Base-by-base conservation (phyloP, 768 basidiomycete species). In the Psilocybe azurescens region DNA sequence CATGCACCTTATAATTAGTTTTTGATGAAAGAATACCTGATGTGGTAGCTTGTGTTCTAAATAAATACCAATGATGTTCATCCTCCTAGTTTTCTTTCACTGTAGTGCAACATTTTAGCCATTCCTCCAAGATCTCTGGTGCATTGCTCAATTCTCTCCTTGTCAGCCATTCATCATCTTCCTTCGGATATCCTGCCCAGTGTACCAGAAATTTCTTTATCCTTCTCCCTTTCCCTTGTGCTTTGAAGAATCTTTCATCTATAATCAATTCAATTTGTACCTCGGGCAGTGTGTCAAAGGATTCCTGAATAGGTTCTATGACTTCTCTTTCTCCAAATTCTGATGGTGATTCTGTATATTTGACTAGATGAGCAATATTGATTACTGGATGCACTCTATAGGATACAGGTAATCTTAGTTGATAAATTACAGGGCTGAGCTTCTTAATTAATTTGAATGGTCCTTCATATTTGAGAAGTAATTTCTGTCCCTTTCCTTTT, bases 201-300 rank as follows among this genome's bases (percentile, higher is more conserved):
- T 53, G 38, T 2, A 56, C 60, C 13, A 30, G 9, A 44, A 30
- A 61, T 16, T 38, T 29, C 30, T 18, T 3, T 46, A 39, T 5
- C 39, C 36, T 41, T 39, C 59, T 56, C 11, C 16, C 24, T 56
- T 61, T 52, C 28, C 1, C 46, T 33, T 2, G 16, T 49, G 16
- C 36, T 38, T 38, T 38, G 36, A 38, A 38, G 13, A 28, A 47
- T 38, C 62, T 39, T 55, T 73, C 62, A 16, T 57, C 70, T 0
- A 73, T n/a, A 39, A 74, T 72, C 3, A 16, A 18, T 49, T 73
- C 69, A 6, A 75, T 60, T 44, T 74, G 69, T 10, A 39, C 50
- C 57, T 73, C 71, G 5, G 64, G 65, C 13, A 38, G 13, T 38
- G 44, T 47, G 4, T 41, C 60, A 14, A 54, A 28, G 18, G 29